Evolutionary conservation across 805 yeast species (phyloP).

Genomic region (Wickerhamomyces hampshirensis): DNA sequence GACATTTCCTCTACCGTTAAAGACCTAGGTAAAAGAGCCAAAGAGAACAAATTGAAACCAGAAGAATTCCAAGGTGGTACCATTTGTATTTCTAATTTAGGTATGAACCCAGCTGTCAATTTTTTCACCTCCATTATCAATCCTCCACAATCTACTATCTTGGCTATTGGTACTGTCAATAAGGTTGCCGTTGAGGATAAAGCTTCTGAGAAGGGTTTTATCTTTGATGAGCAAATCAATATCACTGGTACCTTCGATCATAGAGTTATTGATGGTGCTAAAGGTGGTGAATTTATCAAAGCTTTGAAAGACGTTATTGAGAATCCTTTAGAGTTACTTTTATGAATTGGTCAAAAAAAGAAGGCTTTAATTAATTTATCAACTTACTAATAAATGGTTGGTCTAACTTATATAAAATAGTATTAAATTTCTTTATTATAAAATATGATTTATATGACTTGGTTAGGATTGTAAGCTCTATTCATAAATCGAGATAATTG

Average conservation of each 20-base stretch:
- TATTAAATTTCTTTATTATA: no score
- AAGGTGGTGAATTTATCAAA: conserved; percentile 95
- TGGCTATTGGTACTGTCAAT: conserved; percentile 91
- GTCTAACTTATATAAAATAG: no score
- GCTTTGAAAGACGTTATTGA: conserved; percentile 88
- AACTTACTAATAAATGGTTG: no score
- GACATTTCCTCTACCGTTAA: conserved; percentile 79
- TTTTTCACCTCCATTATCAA: conserved; percentile 94
- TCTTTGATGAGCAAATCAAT: conserved; percentile 85
- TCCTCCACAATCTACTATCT: conserved; percentile 94
- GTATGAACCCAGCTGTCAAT: conserved; percentile 94
- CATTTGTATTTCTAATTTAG: conserved; percentile 96
- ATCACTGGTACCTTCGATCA: conserved; percentile 98
- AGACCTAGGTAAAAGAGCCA: conserved; percentile 94
- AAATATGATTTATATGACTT: no score
- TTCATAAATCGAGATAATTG: no score
- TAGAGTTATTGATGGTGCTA: conserved; percentile 95
- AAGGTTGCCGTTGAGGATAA: conserved; percentile 92
- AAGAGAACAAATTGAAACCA: conserved; percentile 86
- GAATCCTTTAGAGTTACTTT: conserved; percentile 90
- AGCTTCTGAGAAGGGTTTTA: conserved; percentile 85
- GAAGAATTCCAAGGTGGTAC: conserved; percentile 99
- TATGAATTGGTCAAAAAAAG: no score
- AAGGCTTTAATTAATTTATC: no score
- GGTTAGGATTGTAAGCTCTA: no score